Percentiles rank a stretch among this genome's conserved stretches.
These are phyloP conservation scores for Penicillium crystallinum DNA, from an alignment of 495 filamentous ascomycete genomes.

Conservation along the genomic window DNA sequence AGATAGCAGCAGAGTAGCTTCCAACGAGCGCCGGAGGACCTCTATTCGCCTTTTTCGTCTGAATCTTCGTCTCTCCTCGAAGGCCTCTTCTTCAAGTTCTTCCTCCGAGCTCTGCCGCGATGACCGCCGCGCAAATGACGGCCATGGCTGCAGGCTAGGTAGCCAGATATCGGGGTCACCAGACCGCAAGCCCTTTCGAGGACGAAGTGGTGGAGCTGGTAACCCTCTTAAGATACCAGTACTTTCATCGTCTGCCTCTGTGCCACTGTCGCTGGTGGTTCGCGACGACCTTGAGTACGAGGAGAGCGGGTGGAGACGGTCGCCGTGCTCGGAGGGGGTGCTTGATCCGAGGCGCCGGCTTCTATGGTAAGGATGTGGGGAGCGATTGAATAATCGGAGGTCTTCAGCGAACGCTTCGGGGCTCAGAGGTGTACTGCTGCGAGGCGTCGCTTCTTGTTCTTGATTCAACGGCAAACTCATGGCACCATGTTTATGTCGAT, in stretches of 20 bases:
- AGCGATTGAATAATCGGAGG: constrained; percentile 58
- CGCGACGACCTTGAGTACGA: constrained; percentile 36
- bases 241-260: constrained; percentile 85
- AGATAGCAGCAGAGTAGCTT: constrained; percentile 40
- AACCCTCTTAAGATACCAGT: constrained; percentile 67
- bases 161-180: constrained; percentile 39
- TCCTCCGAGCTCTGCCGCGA: constrained; percentile 40
- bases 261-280: constrained; percentile 77
- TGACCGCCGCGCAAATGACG: constrained; percentile 33
- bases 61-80: constrained; percentile 27
- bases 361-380: constrained; percentile 72
- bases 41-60: constrained; percentile 36
- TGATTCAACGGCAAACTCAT: constrained; percentile 38
- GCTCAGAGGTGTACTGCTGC: constrained; percentile 15
- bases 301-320: constrained; percentile 21
- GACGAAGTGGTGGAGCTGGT: constrained; percentile 64
- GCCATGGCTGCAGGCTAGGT: constrained; percentile 32
- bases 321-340: constrained; percentile 24
- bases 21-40: constrained; percentile 40
- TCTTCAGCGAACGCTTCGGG: constrained; percentile 21
- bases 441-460: constrained; percentile 28
- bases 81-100: constrained; percentile 24
- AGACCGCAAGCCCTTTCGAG: constrained; percentile 67
- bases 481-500: constrained; percentile 34
- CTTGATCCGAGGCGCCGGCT: constrained; percentile 22